Evolutionary conservation across 2,329 filamentous ascomycete species (phyloP).

Genomic region (Hirsutella thompsonii): DNA sequence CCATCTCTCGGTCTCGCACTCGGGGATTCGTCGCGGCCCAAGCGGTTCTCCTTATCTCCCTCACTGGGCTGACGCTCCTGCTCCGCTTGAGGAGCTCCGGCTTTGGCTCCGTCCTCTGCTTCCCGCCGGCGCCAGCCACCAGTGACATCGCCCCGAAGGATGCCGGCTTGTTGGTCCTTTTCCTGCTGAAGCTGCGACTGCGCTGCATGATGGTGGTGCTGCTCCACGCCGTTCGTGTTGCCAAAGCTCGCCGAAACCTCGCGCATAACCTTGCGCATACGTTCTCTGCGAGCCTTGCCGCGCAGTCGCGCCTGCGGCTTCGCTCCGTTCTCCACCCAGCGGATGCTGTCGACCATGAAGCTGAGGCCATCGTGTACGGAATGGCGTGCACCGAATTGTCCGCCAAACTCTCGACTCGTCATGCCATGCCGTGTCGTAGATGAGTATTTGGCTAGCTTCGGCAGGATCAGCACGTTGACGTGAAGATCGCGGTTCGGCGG

Average conservation of each 20-base stretch:
- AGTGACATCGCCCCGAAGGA: conserved; percentile 16
- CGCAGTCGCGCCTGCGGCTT: conserved; percentile 42
- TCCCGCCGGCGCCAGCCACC: conserved; percentile 21
- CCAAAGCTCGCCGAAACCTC: conserved; percentile 30
- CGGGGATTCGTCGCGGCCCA: conserved; percentile 7
- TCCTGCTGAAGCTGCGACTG: background rate
- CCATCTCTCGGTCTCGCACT: conserved; percentile 5
- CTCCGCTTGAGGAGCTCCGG: conserved; percentile 14
- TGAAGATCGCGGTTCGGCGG: conserved; percentile 67
- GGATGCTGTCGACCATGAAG: conserved; percentile 68
- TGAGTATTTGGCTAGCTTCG: conserved; percentile 63
- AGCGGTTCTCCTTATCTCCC: conserved; percentile 35
- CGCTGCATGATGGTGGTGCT: conserved; percentile 2
- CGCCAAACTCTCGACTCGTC: conserved; percentile 66
- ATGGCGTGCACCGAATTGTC: conserved; percentile 28
- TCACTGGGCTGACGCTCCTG: conserved; percentile 18
- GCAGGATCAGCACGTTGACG: conserved; percentile 75
- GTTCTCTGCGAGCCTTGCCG: conserved; percentile 41
- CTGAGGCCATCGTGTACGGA: conserved; percentile 71
- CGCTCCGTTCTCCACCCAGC: conserved; percentile 73
- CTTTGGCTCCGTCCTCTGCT: conserved; percentile 9
- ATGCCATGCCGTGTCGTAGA: conserved; percentile 69
- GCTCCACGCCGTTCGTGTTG: conserved; percentile 15
- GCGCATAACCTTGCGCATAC: conserved; percentile 42
- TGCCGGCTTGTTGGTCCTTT: conserved; percentile 10